These are phyloP conservation scores for Cladosporium sp. DNA, from an alignment of 2,329 filamentous ascomycete genomes.

Conservation along the genomic window DNA sequence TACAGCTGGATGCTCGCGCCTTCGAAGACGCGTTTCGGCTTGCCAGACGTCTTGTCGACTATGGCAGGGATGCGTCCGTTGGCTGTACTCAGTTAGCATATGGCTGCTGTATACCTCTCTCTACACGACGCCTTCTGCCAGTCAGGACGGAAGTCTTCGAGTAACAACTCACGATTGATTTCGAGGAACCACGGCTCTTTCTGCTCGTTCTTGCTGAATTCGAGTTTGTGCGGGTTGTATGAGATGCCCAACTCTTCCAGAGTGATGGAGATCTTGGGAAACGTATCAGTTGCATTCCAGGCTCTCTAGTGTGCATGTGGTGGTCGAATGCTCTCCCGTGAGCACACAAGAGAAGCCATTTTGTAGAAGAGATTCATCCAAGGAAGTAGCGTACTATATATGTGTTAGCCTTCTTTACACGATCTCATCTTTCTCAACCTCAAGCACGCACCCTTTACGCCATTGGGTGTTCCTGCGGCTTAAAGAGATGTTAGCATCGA, in stretches of 20 bases:
- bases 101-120: too few species aligned
- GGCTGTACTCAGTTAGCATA: slow-evolving; percentile 29
- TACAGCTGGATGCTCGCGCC: slow-evolving; percentile 18
- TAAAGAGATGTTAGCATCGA: slow-evolving; percentile 62
- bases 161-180: slow-evolving; percentile 58
- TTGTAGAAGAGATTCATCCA: neutral
- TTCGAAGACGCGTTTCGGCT: slow-evolving; percentile 65
- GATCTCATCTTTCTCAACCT: neutral
- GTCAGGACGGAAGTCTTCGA: too few species aligned
- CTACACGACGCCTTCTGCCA: too few species aligned
- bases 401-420: neutral
- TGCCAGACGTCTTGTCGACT: slow-evolving; percentile 62
- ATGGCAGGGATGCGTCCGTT: slow-evolving; percentile 84
- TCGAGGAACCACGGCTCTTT: slow-evolving; percentile 80
- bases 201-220: slow-evolving; percentile 66
- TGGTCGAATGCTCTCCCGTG: too few species aligned
- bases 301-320: too few species aligned
- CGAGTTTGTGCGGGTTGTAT: slow-evolving; percentile 67
- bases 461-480: slow-evolving; percentile 78
- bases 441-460: slow-evolving; percentile 59
- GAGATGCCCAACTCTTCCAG: slow-evolving; percentile 72
- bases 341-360: too few species aligned
- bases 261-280: slow-evolving; percentile 59
- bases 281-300: too few species aligned
- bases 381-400: neutral